Conservation (phyloP, 441 rosid species). For the Viola pubescens region DNA sequence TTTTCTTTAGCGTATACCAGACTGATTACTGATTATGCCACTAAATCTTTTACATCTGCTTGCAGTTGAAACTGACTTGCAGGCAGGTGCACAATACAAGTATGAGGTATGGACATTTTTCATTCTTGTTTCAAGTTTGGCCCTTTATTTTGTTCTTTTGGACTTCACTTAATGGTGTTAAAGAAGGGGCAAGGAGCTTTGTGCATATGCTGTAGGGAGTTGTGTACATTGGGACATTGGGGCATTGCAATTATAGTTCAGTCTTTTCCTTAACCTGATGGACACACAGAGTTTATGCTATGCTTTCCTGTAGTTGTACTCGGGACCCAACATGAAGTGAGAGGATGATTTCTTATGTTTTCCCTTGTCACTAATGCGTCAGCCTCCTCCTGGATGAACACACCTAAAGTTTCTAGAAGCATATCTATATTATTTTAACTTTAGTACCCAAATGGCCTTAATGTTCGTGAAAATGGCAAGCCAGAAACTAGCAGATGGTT, state of each 20-base stretch:
- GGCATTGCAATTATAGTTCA: neutral
- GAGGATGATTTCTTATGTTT: no score
- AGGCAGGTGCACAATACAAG: slow-evolving; percentile 81
- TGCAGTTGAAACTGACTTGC: slow-evolving; percentile 94
- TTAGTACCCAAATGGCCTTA: no score
- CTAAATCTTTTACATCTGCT: slow-evolving; percentile 15
- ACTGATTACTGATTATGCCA: neutral
- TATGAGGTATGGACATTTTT: slow-evolving; percentile 44
- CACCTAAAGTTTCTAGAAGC: neutral
- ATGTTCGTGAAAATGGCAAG: no score
- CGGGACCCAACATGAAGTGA: no score
- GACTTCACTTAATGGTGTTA: neutral
- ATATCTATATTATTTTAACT: no score
- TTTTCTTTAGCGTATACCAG: slow-evolving; percentile 9
- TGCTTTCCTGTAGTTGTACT: no score
- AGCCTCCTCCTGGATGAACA: neutral
- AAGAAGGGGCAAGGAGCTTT: slow-evolving; percentile 3
- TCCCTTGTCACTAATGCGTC: no score
- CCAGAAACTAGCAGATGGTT: no score
- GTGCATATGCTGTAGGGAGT: neutral
- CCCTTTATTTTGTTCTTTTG: neutral
- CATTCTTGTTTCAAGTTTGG: neutral
- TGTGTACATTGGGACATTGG: neutral
- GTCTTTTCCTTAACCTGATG: no score
- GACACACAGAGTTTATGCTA: no score